Conservation (phyloP, 371 early-diverging fungal species). For the Cokeromyces recurvatus region DNA sequence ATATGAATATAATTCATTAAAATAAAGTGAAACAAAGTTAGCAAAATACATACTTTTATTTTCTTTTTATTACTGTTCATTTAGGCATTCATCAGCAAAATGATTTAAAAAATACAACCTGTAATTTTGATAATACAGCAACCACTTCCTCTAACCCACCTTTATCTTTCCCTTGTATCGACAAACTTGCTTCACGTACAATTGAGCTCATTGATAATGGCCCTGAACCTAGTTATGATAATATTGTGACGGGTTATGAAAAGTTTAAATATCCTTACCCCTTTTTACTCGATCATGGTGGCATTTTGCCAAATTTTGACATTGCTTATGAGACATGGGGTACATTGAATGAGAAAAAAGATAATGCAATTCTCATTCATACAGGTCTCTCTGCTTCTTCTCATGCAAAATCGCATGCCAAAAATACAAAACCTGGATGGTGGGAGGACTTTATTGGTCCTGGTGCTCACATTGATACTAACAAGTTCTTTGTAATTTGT, state of each 20-base stretch:
- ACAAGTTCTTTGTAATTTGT: constrained; percentile 84
- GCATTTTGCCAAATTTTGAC: constrained; percentile 68
- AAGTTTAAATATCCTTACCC: constrained; percentile 61
- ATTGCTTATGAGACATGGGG: constrained; percentile 91
- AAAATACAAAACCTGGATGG: constrained; percentile 87
- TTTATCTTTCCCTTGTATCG: constrained; percentile 77
- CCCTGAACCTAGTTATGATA: constrained; percentile 86
- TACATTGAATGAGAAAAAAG: constrained; percentile 56
- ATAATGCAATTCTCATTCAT: constrained; percentile 79
- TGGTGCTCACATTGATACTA: constrained; percentile 76
- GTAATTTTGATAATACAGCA: neutral
- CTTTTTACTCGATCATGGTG: constrained; percentile 81
- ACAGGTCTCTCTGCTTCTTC: constrained; percentile 84
- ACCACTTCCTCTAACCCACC: constrained; percentile 54
- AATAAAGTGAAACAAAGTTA: too few species aligned
- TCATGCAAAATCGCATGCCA: constrained; percentile 76
- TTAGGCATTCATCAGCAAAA: constrained; percentile 9
- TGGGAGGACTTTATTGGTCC: constrained; percentile 97
- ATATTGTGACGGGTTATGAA: constrained; percentile 79
- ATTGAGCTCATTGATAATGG: constrained; percentile 70
- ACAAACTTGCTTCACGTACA: constrained; percentile 61
- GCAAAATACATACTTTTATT: too few species aligned
- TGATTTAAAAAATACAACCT: constrained; percentile 1
- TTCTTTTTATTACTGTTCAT: too few species aligned
- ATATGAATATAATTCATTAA: too few species aligned